Evolutionary conservation across 345 rosid genomes (phyloP).

Genomic region (Ceriops zippeliana): DNA sequence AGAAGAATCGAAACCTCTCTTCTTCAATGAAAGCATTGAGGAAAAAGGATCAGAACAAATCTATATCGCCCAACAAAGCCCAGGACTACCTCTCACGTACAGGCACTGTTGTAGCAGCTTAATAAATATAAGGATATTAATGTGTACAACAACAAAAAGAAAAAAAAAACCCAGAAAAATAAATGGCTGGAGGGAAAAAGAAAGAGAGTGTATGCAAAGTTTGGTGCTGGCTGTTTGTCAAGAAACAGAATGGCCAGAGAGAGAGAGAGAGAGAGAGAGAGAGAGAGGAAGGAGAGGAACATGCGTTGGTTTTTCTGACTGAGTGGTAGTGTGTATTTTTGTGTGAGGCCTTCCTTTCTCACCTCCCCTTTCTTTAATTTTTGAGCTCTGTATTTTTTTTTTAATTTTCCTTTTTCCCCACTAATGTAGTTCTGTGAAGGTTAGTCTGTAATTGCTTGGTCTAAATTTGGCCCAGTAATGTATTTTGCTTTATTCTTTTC

Average conservation of each 20-base stretch:
- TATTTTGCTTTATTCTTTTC: too few species aligned
- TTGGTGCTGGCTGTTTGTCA: background rate
- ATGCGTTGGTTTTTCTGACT: background rate
- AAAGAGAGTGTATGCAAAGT: background rate
- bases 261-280: background rate
- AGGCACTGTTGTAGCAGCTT: slow-evolving; percentile 52
- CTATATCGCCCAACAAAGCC: slow-evolving; percentile 34
- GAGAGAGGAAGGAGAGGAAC: background rate
- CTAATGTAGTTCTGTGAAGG: background rate
- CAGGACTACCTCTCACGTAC: slow-evolving; percentile 29
- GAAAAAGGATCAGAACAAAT: slow-evolving; percentile 40
- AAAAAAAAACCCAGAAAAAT: too few species aligned
- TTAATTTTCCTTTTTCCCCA: too few species aligned
- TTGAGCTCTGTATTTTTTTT: background rate
- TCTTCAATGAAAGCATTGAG: slow-evolving; percentile 50
- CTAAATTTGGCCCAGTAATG: too few species aligned
- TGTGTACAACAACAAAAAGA: background rate
- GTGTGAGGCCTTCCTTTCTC: background rate
- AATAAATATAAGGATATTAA: background rate
- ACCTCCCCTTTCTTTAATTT: background rate
- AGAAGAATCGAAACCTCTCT: slow-evolving; percentile 45
- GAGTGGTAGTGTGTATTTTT: background rate
- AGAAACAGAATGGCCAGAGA: too few species aligned
- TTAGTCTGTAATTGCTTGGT: too few species aligned
- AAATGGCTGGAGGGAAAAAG: background rate